These are phyloP conservation scores for Pleurotus sapidus DNA, from an alignment of 768 basidiomycete species.

Conservation along the genomic window DNA sequence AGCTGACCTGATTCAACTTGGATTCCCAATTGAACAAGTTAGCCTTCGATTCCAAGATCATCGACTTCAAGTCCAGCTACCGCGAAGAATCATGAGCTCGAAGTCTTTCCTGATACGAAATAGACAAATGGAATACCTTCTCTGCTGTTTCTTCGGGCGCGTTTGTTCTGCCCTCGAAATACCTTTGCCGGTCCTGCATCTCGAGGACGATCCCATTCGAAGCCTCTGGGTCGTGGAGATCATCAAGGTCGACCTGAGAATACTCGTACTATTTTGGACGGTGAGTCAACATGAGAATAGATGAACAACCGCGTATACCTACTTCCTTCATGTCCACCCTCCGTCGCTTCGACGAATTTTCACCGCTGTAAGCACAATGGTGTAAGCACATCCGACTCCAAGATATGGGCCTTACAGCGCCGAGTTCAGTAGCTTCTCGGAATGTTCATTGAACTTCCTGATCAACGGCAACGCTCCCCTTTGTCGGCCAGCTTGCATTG, in stretches of 20 bases:
- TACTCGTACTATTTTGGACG: constrained; percentile 30
- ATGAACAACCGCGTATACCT: constrained; percentile 7
- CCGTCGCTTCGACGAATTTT: constrained; percentile 60
- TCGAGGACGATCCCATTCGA: constrained; percentile 75
- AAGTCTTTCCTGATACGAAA: neutral
- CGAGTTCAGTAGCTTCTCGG: constrained; percentile 81
- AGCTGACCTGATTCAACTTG: constrained; percentile 53
- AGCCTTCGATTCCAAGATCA: constrained; percentile 44
- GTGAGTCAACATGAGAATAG: neutral
- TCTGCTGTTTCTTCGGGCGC: neutral
- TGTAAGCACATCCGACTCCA: neutral
- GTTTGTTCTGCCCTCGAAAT: constrained; percentile 67
- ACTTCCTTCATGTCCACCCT: constrained; percentile 46
- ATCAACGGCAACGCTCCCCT: constrained; percentile 88
- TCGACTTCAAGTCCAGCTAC: constrained; percentile 44
- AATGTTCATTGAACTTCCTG: constrained; percentile 97
- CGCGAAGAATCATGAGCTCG: constrained; percentile 16
- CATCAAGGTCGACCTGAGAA: constrained; percentile 76
- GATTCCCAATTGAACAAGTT: constrained; percentile 56
- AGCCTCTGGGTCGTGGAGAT: constrained; percentile 69
- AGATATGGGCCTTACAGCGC: constrained; percentile 48
- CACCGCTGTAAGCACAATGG: constrained; percentile 38
- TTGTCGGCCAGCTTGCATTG: constrained; percentile 95
- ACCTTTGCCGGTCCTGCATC: constrained; percentile 82
- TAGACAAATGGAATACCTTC: neutral